A percentile compares a stretch with the other conserved stretches of the same genome.
These are phyloP conservation scores for Fusarium penzigii DNA, from an alignment of 2,329 filamentous ascomycete genomes.

Conservation along the genomic window DNA sequence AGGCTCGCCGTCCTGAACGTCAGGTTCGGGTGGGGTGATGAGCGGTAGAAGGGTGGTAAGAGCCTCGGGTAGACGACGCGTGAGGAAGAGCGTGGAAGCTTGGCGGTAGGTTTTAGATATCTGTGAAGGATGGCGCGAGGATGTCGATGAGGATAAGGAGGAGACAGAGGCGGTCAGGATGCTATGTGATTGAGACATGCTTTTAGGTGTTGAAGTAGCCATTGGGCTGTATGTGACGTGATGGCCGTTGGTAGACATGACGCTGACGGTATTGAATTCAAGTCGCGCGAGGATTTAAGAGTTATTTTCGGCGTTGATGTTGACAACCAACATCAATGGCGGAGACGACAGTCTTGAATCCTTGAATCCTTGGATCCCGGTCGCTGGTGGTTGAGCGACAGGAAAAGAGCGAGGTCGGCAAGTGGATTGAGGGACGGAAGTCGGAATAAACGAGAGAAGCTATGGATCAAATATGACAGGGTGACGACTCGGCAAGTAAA, in stretches of 20 bases:
- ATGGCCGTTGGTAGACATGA: constrained; percentile 48
- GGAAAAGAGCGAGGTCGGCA: constrained; percentile 5
- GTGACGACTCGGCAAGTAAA: too few relatives aligned
- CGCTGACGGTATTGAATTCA: constrained; percentile 7
- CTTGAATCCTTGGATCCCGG: not conserved
- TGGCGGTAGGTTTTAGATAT: constrained; percentile 94
- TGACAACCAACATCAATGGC: constrained; percentile 17
- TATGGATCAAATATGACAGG: constrained; percentile 4
- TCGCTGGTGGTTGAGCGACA: not conserved
- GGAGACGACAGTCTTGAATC: constrained; percentile 4
- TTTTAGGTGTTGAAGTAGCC: constrained; percentile 32
- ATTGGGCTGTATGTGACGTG: constrained; percentile 49
- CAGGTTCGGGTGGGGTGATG: constrained; percentile 60
- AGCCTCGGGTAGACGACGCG: constrained; percentile 87
- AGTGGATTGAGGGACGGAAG: constrained; percentile 6
- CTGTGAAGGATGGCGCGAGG: constrained; percentile 65
- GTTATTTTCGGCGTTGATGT: not conserved
- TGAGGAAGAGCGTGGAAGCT: constrained; percentile 91
- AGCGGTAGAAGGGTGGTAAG: constrained; percentile 82
- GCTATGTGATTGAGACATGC: constrained; percentile 49
- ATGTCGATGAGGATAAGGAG: constrained; percentile 63
- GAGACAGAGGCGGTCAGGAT: constrained; percentile 67
- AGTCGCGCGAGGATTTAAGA: not conserved
- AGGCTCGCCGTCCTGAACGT: constrained; percentile 51
- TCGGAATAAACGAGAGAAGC: constrained; percentile 4